Percentiles rank a stretch among this genome's conserved stretches.
These are phyloP conservation scores for Mortierella sp. DNA, from an alignment of 371 early-diverging fungal genomes.

Conservation along the genomic window DNA sequence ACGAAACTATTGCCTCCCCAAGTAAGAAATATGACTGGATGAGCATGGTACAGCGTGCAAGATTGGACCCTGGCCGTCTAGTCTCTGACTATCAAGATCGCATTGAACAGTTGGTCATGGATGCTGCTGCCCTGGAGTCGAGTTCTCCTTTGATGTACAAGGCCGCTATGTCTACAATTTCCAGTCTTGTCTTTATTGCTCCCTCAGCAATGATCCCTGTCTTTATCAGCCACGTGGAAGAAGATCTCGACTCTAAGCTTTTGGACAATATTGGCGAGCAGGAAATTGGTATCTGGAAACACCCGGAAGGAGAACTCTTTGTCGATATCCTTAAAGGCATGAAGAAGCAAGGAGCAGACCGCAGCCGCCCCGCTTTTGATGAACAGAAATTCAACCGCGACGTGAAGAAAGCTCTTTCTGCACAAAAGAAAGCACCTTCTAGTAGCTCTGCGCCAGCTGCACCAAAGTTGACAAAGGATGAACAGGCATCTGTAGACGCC, in stretches of 20 bases:
- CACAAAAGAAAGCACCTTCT: slow-evolving; percentile 70
- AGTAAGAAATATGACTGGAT: slow-evolving; percentile 88
- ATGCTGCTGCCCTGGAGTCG: slow-evolving; percentile 48
- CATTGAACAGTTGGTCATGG: slow-evolving; percentile 62
- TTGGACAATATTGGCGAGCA: slow-evolving; percentile 65
- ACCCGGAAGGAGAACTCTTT: slow-evolving; percentile 75
- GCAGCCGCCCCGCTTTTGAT: slow-evolving; percentile 68
- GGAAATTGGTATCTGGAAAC: slow-evolving; percentile 76
- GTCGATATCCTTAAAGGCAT: slow-evolving; percentile 70
- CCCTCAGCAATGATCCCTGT: slow-evolving; percentile 62
- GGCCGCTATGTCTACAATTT: slow-evolving; percentile 69
- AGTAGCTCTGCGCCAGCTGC: slow-evolving; percentile 31
- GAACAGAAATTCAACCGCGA: slow-evolving; percentile 91
- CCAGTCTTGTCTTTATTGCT: slow-evolving; percentile 69
- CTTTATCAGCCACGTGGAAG: slow-evolving; percentile 60
- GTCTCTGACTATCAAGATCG: slow-evolving; percentile 60
- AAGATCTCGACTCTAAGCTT: slow-evolving; percentile 61
- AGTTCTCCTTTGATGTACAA: slow-evolving; percentile 59
- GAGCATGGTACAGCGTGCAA: slow-evolving; percentile 80
- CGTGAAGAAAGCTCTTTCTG: slow-evolving; percentile 79
- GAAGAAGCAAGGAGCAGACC: slow-evolving; percentile 61
- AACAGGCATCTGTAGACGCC: slow-evolving; percentile 78
- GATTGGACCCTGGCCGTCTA: slow-evolving; percentile 79
- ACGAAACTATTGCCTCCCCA: slow-evolving; percentile 75
- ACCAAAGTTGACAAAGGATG: slow-evolving; percentile 84